These are phyloP conservation scores for Ilyonectria robusta DNA, from an alignment of 2,329 filamentous ascomycete species.

Conservation along the genomic window DNA sequence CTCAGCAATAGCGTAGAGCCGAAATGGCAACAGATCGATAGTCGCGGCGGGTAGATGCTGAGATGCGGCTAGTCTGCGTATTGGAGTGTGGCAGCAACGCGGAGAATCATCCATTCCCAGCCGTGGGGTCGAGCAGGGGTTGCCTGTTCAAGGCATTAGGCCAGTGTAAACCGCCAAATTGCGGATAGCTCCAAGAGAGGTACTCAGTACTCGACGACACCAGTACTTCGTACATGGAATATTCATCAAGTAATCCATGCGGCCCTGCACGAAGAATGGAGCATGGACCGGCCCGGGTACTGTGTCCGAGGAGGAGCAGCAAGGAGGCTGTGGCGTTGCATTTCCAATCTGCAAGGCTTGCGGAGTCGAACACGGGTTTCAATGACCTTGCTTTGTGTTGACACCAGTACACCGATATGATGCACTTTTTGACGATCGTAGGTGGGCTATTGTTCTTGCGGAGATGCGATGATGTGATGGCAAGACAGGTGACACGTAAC, in stretches of 20 bases:
- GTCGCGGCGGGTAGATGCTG: constrained; percentile 35
- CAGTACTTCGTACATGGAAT: not conserved
- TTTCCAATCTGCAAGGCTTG: not conserved
- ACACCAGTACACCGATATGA: not conserved
- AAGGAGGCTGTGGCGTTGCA: not conserved
- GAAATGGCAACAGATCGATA: constrained; percentile 37
- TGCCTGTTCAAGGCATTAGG: constrained; percentile 5
- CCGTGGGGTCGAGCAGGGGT: constrained; percentile 24
- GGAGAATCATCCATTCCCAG: constrained; percentile 24
- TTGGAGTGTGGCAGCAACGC: constrained; percentile 28
- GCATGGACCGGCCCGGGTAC: not conserved
- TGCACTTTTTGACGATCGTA: not conserved
- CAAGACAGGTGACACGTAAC: not conserved
- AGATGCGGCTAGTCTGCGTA: constrained; percentile 33
- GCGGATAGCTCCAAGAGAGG: not conserved
- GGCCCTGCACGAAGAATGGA: not conserved
- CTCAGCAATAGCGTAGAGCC: constrained; percentile 15
- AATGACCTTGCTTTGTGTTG: constrained; percentile 9
- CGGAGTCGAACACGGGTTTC: constrained; percentile 7
- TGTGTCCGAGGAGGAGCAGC: not conserved
- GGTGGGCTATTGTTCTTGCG: not conserved
- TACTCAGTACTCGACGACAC: not conserved
- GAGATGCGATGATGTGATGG: not conserved
- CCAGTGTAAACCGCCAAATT: not conserved
- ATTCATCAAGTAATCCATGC: not conserved